Percentiles rank a stretch among this genome's conserved stretches.
phyloP scores from a whole-genome alignment of 2,329 filamentous ascomycete species.

The Trichoderma harzianum region DNA sequence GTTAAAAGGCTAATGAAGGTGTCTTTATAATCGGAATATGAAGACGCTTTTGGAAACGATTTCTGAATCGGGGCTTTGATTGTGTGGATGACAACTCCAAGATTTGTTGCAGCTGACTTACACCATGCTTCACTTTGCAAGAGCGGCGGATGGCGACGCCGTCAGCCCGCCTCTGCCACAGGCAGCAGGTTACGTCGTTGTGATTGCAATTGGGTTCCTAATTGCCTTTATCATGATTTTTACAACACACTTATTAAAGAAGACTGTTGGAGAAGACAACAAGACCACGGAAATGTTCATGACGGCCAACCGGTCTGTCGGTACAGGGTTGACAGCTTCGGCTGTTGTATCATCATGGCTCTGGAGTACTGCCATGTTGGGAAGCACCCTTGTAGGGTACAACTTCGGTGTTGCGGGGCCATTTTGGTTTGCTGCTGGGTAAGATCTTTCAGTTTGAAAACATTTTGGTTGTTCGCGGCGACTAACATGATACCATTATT shows the following conservation, averaged over 20 bases:
- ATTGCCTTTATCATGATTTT: slow-evolving; percentile 44
- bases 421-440: slow-evolving; percentile 56
- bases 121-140: not conserved
- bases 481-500: not conserved
- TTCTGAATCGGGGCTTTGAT: not conserved
- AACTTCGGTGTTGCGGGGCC: slow-evolving; percentile 53
- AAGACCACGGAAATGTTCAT: slow-evolving; percentile 55
- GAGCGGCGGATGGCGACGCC: not conserved
- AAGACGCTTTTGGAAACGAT: not conserved
- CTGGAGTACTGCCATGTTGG: slow-evolving; percentile 51
- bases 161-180: slow-evolving; percentile 30
- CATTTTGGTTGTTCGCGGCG: not conserved
- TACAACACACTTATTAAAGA: slow-evolving; percentile 45
- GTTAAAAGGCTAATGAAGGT: not conserved
- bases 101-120: not conserved
- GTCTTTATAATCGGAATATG: not conserved
- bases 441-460: not conserved
- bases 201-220: slow-evolving; percentile 34
- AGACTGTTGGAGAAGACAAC: slow-evolving; percentile 49
- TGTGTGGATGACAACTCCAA: not conserved
- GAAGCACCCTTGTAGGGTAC: slow-evolving; percentile 50
- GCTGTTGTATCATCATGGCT: slow-evolving; percentile 55
- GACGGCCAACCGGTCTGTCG: slow-evolving; percentile 50
- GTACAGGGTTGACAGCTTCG: slow-evolving; percentile 50
- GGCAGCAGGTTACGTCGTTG: slow-evolving; percentile 32